Base-by-base conservation (phyloP, 768 basidiomycete species). In the Serendipita vermifera region DNA sequence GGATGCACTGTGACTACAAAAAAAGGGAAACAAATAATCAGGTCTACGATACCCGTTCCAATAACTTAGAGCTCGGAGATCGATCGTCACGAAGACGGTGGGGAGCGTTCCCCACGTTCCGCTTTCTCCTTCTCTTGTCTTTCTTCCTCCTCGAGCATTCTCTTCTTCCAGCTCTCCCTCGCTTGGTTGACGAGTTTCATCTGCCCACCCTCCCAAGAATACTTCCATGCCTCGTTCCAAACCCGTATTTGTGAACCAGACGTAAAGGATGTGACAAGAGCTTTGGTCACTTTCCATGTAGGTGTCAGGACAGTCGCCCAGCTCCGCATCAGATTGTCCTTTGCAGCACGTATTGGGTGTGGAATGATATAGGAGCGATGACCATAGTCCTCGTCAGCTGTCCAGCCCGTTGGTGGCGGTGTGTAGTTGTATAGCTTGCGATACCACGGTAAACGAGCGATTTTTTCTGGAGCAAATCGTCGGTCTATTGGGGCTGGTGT, bases 401-500 rank as follows among this genome's bases (percentile, higher is more conserved):
- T 51, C 46, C 11, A 51, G 9, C 20, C 46, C 5, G 46, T 51
- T 29, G 46, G 17, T 9, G 20, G 5, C 9, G 46, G 46, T 9
- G 22, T 20, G 32, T 51, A 51, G 2, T 51, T 51, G 2, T 15
- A 22, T 29, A 15, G n/a, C 31, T 29, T 5, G 5, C 27, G 46
- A 51, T 51, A 51, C 46, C 46, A 51, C n/a, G 46, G 46, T 22
- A 31, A 20, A 51, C n/a, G 29, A 1, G 46, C 22, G n/a, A 51
- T 22, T 15, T 20, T 31, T 5, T 51, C 46, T 51, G 46, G 46
- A 9, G 20, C 46, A 26, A 51, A 51, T 31, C 46, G 46, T 5
- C 31, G 24, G 27, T 51, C 46, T 7, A 7, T 43, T 13, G 41
- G 46, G 9, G 11, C 5, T 20, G 17, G 46, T 20, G 9, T 20